Evolutionary conservation across 805 yeast species (phyloP), one percentile per base, ranked within the genome.

Genomic region (Zygosaccharomyces kombuchaensis): DNA sequence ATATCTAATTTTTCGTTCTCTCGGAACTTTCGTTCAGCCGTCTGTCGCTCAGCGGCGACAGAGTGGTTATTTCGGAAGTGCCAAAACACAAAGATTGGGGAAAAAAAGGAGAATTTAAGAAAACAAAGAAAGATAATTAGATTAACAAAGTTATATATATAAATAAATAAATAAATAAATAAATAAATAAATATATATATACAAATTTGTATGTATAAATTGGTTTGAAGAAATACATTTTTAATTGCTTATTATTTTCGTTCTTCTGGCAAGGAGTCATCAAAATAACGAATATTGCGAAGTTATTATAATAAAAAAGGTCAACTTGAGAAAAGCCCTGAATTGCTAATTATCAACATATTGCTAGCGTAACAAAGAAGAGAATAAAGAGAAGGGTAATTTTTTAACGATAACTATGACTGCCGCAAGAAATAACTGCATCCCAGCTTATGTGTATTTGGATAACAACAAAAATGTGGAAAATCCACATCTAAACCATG

Each of bases 401-500:
- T n/a, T 25, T 19, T 36, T 9, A 34, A 3, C 22, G 12, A 14
- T 6, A 7, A 26, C 26, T 10, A 48, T 43, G 48, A 32, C 43
- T 9, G 19, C 45, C 23, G 43, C 43, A 23, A 48, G 39, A 29
- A 40, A 42, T 27, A 45, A 36, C 26, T 30, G 36, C n/a, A 31
- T 45, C 14, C 37, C 46, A 13, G 43, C 36, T 5, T 21, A 27
- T 36, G 37, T 29, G 22, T 31, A 38, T 23, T 39, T 43, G 23
- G 46, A 45, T 21, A 23, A 40, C 2, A 36, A 37, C 17, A 45
- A 29, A 22, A 39, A 43, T 26, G 23, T 23, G 19, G 47, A 39
- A 29, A 29, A 41, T 22, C n/a, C 27, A 7, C 34, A 26, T 9
- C 13, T 21, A 14, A 41, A 41, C 34, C 36, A 21, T 19, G 31